A percentile compares a stretch with the other conserved stretches of the same genome.
phyloP scores from a whole-genome alignment of 768 basidiomycete genomes.

The Suillus placidus region DNA sequence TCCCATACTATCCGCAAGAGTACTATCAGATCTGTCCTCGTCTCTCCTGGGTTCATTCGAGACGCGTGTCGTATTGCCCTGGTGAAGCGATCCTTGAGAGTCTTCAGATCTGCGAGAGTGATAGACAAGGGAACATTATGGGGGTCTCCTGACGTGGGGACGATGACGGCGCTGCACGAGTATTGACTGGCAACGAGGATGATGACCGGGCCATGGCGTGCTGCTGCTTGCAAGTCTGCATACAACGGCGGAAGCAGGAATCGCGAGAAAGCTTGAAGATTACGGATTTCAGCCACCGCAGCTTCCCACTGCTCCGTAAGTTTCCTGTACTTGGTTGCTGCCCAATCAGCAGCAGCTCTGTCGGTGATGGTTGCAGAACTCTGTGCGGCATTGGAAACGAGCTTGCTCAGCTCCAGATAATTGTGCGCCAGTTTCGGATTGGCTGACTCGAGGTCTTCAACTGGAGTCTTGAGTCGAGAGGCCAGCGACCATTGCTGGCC shows the following conservation, averaged over 20 bases:
- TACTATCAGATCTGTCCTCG: neutral
- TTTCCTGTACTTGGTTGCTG: neutral
- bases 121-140: neutral
- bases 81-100: neutral
- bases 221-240: neutral
- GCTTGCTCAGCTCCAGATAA: neutral
- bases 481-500: constrained; percentile 32
- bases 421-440: neutral
- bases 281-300: neutral
- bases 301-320: neutral
- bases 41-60: too few species aligned
- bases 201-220: neutral
- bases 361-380: neutral
- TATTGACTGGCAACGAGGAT: neutral
- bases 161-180: neutral
- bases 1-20: neutral
- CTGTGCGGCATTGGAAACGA: neutral
- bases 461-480: constrained; percentile 24
- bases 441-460: neutral
- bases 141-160: neutral
- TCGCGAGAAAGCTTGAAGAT: neutral
- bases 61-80: neutral
- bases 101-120: neutral
- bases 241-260: neutral
- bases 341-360: neutral